Conservation (phyloP, 768 basidiomycete species). For the Collybia nuda region DNA sequence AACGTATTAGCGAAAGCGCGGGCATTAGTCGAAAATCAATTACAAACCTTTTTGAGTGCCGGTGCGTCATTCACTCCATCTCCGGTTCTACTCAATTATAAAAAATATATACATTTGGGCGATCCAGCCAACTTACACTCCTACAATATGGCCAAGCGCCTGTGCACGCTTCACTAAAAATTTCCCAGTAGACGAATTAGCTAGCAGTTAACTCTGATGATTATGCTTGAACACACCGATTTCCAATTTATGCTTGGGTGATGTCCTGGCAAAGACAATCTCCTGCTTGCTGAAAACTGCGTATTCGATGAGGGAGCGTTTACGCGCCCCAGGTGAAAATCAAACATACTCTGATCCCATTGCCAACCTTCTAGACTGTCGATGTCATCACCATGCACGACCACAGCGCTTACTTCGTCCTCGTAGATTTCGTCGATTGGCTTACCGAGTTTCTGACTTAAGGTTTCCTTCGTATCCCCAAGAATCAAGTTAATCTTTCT, state of each 20-base stretch:
- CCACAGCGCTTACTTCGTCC: slow-evolving; percentile 65
- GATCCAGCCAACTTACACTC: slow-evolving; percentile 48
- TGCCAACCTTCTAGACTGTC: slow-evolving; percentile 69
- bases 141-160: slow-evolving; percentile 69
- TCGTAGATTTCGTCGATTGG: slow-evolving; percentile 61
- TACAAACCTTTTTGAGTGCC: slow-evolving; percentile 55
- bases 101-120: not conserved
- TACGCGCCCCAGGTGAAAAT: not conserved
- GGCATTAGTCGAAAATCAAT: not conserved
- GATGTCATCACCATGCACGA: slow-evolving; percentile 69
- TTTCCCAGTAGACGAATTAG: not conserved
- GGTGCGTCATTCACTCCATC: slow-evolving; percentile 76
- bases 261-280: slow-evolving; percentile 72
- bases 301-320: slow-evolving; percentile 2
- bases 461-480: slow-evolving; percentile 63
- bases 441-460: slow-evolving; percentile 55
- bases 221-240: slow-evolving; percentile 44
- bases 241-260: slow-evolving; percentile 72
- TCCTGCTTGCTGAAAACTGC: slow-evolving; percentile 67
- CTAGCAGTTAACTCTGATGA: no score
- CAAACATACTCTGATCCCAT: slow-evolving; percentile 65
- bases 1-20: not conserved
- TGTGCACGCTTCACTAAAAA: slow-evolving; percentile 65
- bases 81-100: slow-evolving; percentile 44
- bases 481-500: slow-evolving; percentile 71